A percentile compares a stretch with the other conserved stretches of the same genome.
Evolutionary conservation across 1,284 basidiomycete species (phyloP).

Genomic region (Ganoderma sinense): DNA sequence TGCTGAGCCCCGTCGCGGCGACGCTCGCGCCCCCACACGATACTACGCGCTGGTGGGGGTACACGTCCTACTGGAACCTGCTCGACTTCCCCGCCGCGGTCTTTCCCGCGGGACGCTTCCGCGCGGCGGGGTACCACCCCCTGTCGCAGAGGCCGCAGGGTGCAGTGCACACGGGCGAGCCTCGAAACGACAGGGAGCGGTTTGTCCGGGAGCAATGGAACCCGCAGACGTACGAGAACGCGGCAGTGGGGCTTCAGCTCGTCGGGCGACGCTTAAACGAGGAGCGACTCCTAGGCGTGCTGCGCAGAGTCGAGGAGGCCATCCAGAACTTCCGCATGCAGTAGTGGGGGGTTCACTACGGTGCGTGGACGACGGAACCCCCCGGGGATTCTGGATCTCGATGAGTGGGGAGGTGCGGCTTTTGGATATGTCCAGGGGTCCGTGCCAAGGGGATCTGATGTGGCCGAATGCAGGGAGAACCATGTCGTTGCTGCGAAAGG

Average conservation of each 20-base stretch:
- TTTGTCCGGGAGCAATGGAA: constrained; percentile 52
- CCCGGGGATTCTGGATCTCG: constrained; percentile 1
- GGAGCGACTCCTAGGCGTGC: constrained; percentile 54
- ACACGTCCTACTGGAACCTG: constrained; percentile 65
- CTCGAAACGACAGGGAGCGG: constrained; percentile 50
- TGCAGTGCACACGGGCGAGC: constrained; percentile 24
- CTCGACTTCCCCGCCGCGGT: constrained; percentile 60
- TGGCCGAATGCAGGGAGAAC: constrained; percentile 5
- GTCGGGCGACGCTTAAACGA: constrained; percentile 58
- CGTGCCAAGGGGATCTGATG: constrained; percentile 8
- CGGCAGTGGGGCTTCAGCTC: constrained; percentile 55
- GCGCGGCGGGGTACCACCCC: constrained; percentile 30
- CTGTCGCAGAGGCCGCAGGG: constrained; percentile 30
- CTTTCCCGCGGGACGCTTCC: constrained; percentile 55
- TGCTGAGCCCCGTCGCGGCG: constrained; percentile 61
- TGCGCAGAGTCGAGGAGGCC: constrained; percentile 50
- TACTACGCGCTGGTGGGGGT: constrained; percentile 58
- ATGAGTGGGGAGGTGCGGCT: constrained; percentile 8
- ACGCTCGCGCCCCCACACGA: constrained; percentile 60
- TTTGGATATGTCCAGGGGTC: neutral
- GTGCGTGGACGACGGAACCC: neutral
- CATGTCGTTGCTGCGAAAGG: neutral
- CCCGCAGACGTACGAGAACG: constrained; percentile 50
- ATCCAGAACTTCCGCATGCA: constrained; percentile 24
- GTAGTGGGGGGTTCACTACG: neutral